These are phyloP conservation scores for Zasmidium citrigriseum DNA, from an alignment of 2,329 filamentous ascomycete genomes.

Conservation along the genomic window DNA sequence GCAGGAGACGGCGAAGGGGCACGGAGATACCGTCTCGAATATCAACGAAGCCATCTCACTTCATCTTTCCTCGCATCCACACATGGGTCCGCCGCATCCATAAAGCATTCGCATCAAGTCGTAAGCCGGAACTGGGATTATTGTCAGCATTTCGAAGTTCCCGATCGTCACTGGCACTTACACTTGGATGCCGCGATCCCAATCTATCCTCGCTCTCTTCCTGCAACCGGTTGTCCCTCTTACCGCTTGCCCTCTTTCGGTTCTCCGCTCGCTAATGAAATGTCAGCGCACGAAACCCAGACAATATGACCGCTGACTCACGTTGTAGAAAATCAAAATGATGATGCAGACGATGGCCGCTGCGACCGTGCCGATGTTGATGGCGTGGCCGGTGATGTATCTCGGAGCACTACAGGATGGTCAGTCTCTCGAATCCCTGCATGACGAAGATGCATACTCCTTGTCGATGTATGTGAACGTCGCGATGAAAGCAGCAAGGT, in stretches of 20 bases:
- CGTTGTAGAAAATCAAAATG: constrained; percentile 5
- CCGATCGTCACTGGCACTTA: not conserved
- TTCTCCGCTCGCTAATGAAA: constrained; percentile 3
- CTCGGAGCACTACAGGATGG: constrained; percentile 32
- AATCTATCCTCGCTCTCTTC: constrained; percentile 1
- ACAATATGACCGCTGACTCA: not conserved
- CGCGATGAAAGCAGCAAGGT: constrained; percentile 45
- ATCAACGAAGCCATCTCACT: too few species aligned
- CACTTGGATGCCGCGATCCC: constrained; percentile 5
- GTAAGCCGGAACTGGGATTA: not conserved
- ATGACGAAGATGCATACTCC: constrained; percentile 26
- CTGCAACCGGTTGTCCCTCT: constrained; percentile 3
- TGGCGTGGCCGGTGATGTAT: constrained; percentile 43
- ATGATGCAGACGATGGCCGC: constrained; percentile 34
- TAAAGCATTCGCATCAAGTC: not conserved
- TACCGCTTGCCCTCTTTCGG: constrained; percentile 2
- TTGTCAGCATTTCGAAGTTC: too few species aligned
- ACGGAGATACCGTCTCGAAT: too few species aligned
- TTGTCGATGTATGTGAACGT: constrained; percentile 46
- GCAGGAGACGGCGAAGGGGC: too few species aligned
- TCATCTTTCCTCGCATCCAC: too few species aligned
- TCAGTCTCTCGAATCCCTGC: not conserved
- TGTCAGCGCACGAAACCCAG: not conserved
- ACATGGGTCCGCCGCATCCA: too few species aligned
- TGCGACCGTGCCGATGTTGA: constrained; percentile 42